Conservation (phyloP, 2,329 filamentous ascomycete genomes). For the Fonsecaea nubica region DNA sequence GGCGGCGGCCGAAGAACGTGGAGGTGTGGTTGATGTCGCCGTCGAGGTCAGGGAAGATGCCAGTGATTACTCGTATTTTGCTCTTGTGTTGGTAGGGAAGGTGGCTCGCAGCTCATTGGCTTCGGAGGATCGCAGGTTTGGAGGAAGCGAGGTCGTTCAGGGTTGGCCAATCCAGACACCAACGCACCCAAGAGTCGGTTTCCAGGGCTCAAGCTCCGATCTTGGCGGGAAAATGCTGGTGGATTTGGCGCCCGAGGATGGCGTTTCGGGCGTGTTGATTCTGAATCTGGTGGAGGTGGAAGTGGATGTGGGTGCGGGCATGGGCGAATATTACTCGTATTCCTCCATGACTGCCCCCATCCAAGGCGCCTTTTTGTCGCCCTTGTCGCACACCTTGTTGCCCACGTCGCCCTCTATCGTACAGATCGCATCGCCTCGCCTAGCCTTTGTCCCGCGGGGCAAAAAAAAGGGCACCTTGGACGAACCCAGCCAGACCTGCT, state of each 20-base stretch:
- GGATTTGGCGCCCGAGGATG: not conserved
- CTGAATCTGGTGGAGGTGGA: not conserved
- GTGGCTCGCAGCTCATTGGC: slow-evolving; percentile 2
- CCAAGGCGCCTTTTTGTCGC: not conserved
- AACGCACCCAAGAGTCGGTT: not conserved
- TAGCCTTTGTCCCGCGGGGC: slow-evolving; percentile 6
- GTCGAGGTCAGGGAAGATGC: slow-evolving; percentile 3
- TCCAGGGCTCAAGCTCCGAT: not conserved
- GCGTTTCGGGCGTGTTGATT: not conserved
- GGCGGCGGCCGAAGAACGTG: not conserved
- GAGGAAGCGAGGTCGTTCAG: not conserved
- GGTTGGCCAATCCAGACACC: too few species aligned
- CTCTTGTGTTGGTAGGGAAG: not conserved
- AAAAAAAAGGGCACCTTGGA: not conserved
- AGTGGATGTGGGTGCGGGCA: not conserved
- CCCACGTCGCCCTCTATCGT: not conserved
- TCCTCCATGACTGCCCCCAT: not conserved
- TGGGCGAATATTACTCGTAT: too few species aligned
- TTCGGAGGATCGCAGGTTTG: not conserved
- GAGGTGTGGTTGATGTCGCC: not conserved
- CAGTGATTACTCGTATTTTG: not conserved
- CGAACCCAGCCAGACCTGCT: slow-evolving; percentile 19
- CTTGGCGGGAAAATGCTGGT: slow-evolving; percentile 12
- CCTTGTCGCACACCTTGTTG: not conserved
- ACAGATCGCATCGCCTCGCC: not conserved